A percentile compares a stretch with the other conserved stretches of the same genome.
Evolutionary conservation across 139 green algal genomes (phyloP).

Genomic region (Coelastrella sp.): DNA sequence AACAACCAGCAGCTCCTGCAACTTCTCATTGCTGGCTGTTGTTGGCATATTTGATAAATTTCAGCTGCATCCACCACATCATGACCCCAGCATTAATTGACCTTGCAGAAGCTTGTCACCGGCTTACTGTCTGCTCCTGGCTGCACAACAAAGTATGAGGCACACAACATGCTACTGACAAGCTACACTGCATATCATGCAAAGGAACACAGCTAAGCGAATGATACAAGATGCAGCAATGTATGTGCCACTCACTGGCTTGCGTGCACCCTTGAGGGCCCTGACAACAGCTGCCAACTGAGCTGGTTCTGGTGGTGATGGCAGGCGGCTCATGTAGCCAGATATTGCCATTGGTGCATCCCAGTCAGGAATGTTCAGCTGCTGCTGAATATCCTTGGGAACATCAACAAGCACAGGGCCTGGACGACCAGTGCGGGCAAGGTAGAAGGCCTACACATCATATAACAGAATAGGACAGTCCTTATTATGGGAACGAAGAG

Average conservation of each 20-base stretch:
- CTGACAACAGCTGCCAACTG: slow-evolving; percentile 58
- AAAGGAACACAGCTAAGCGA: background rate
- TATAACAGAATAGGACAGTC: background rate
- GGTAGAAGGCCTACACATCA: slow-evolving; percentile 25
- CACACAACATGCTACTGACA: no score
- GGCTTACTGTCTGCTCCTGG: no score
- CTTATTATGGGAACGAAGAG: no score
- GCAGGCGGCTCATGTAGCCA: slow-evolving; percentile 94
- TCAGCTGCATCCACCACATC: background rate
- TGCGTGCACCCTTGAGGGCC: slow-evolving; percentile 63
- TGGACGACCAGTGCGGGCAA: slow-evolving; percentile 84
- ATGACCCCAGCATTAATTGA: no score
- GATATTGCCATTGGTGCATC: slow-evolving; percentile 53
- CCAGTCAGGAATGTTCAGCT: slow-evolving; percentile 94
- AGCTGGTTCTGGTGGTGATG: slow-evolving; percentile 54
- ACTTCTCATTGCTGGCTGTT: no score
- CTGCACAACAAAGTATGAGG: no score
- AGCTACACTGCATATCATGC: background rate
- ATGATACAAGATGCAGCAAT: background rate
- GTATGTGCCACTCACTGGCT: slow-evolving; percentile 62
- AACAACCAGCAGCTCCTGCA: no score
- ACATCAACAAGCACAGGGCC: slow-evolving; percentile 98
- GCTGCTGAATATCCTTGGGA: slow-evolving; percentile 99
- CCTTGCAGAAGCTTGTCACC: no score
- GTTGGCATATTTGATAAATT: no score